Percentiles rank a stretch among this genome's conserved stretches.
phyloP scores from a whole-genome alignment of 2,329 filamentous ascomycete species.

The Sordariomycetes sp. region DNA sequence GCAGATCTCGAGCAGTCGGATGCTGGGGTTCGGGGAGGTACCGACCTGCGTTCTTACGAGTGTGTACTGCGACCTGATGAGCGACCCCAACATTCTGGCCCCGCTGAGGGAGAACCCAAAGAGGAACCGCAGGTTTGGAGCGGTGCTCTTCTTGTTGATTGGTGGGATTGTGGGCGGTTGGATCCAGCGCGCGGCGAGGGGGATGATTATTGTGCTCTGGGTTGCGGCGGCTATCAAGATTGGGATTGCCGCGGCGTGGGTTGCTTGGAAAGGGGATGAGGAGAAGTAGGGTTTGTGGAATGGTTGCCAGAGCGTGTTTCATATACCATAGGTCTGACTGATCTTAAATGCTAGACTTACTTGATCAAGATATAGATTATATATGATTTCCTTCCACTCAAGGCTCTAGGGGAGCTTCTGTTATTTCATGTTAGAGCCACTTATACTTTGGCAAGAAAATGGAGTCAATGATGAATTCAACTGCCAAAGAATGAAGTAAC shows the following conservation, averaged over 20 bases:
- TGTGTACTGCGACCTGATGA: constrained; percentile 40
- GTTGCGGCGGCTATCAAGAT: constrained; percentile 32
- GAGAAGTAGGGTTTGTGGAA: not conserved
- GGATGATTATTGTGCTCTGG: constrained; percentile 31
- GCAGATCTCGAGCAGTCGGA: constrained; percentile 38
- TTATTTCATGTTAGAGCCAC: too few species aligned
- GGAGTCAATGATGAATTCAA: too few species aligned
- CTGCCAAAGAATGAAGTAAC: too few species aligned
- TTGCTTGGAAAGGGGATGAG: constrained; percentile 17
- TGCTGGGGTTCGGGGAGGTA: constrained; percentile 40
- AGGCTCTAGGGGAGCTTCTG: too few species aligned
- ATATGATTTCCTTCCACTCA: too few species aligned
- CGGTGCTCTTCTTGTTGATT: constrained; percentile 31
- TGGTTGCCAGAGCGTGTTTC: too few species aligned
- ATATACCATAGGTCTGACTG: too few species aligned
- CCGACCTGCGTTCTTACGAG: constrained; percentile 45
- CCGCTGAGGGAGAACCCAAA: constrained; percentile 30
- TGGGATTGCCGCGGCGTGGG: constrained; percentile 23
- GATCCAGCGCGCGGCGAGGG: constrained; percentile 29
- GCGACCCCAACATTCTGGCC: constrained; percentile 35
- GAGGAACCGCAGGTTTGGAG: constrained; percentile 33
- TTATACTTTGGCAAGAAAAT: too few species aligned
- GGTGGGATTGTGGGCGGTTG: constrained; percentile 38
- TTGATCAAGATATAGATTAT: too few species aligned
- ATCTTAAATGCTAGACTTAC: too few species aligned